A percentile compares a stretch with the other conserved stretches of the same genome.
Evolutionary conservation across 2,329 filamentous ascomycete genomes (phyloP).

Genomic region (Xylariaceae sp.): DNA sequence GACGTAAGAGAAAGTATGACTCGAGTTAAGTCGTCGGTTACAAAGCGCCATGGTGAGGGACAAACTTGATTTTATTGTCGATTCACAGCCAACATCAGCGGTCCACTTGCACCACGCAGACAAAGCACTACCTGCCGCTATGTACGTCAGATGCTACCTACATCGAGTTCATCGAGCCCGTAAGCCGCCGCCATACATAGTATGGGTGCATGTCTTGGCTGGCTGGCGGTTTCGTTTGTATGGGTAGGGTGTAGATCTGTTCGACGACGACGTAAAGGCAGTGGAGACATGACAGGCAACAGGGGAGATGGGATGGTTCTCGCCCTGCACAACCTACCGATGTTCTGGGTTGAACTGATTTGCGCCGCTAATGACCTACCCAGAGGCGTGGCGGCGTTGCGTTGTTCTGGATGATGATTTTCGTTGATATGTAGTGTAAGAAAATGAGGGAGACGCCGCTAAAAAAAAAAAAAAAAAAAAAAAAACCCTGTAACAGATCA

Average conservation of each 20-base stretch:
- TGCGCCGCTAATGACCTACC: neutral
- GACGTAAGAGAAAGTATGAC: constrained; percentile 16
- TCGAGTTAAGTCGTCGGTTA: neutral
- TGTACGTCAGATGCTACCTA: neutral
- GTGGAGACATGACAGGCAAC: neutral
- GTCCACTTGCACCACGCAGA: neutral
- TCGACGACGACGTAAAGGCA: neutral
- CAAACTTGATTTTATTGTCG: constrained; percentile 1
- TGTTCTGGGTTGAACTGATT: neutral
- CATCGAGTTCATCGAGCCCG: neutral
- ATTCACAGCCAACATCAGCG: neutral
- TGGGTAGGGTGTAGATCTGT: neutral
- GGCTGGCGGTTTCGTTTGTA: neutral
- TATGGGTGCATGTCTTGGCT: neutral
- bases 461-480: neutral
- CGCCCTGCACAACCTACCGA: neutral
- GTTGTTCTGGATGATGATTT: neutral
- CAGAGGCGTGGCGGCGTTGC: neutral
- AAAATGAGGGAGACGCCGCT: neutral
- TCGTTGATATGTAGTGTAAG: too few species aligned
- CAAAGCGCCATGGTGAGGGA: neutral
- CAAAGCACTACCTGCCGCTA: neutral
- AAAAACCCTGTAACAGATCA: neutral
- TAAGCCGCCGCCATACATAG: neutral
- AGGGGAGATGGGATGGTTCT: neutral